A percentile compares a stretch with the other conserved stretches of the same genome.
Conservation (phyloP, 2,329 filamentous ascomycete genomes). For the Ophiostoma sp. region DNA sequence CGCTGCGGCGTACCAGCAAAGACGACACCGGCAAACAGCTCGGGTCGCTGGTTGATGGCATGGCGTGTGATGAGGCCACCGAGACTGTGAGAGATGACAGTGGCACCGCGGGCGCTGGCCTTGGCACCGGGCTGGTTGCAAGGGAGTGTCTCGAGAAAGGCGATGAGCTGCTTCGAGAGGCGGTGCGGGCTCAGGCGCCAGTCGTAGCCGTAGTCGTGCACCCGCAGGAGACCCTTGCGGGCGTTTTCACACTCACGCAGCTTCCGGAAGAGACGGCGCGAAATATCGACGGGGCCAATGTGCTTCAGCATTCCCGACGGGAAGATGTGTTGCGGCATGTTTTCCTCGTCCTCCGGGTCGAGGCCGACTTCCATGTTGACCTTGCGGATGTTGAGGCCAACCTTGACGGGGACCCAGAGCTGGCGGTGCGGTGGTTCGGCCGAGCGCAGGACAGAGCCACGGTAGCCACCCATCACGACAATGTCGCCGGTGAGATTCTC, state of each 20-base stretch:
- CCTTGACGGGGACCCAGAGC: slow-evolving; percentile 90
- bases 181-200: slow-evolving; percentile 85
- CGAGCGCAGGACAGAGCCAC: slow-evolving; percentile 85
- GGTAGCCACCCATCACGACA: slow-evolving; percentile 85
- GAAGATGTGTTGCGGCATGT: slow-evolving; percentile 79
- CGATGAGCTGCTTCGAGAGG: slow-evolving; percentile 68
- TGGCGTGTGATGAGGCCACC: slow-evolving; percentile 87
- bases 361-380: slow-evolving; percentile 88
- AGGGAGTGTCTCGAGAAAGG: slow-evolving; percentile 71
- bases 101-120: slow-evolving; percentile 58
- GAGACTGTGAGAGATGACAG: slow-evolving; percentile 82
- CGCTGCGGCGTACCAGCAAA: slow-evolving; percentile 83
- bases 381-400: slow-evolving; percentile 86
- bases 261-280: slow-evolving; percentile 75
- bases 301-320: slow-evolving; percentile 87
- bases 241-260: slow-evolving; percentile 73
- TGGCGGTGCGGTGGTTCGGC: slow-evolving; percentile 81
- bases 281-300: slow-evolving; percentile 89
- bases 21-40: slow-evolving; percentile 81
- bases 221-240: slow-evolving; percentile 66
- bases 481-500: slow-evolving; percentile 77
- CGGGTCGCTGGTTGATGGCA: slow-evolving; percentile 79
- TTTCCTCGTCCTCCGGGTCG: slow-evolving; percentile 76
- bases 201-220: slow-evolving; percentile 93
- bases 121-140: slow-evolving; percentile 62